These are phyloP conservation scores for Pilasporangium apinafurcum DNA, from an alignment of 352 stramenopile species.

Conservation along the genomic window DNA sequence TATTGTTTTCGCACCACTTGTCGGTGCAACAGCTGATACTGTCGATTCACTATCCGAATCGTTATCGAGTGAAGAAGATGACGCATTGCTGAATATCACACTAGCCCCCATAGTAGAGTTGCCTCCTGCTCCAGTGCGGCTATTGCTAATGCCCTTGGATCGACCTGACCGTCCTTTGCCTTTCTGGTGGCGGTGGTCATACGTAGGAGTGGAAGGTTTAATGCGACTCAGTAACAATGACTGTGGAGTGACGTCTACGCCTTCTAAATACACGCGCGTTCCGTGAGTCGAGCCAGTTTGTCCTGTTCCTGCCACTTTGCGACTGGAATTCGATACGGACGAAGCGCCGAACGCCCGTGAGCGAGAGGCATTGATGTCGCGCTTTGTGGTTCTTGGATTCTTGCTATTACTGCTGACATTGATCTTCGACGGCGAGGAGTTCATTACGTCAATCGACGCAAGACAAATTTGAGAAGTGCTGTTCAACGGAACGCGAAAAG, in stretches of 20 bases:
- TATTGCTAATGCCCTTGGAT: too few species aligned
- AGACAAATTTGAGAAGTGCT: too few species aligned
- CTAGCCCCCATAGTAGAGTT: conserved; percentile 36
- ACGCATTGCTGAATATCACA: conserved; percentile 43
- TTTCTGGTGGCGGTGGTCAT: conserved; percentile 10
- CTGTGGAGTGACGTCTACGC: conserved; percentile 67
- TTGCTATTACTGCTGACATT: conserved; percentile 20
- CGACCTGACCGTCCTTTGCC: conserved; percentile 18
- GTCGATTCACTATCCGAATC: conserved; percentile 39
- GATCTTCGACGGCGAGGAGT: conserved; percentile 37
- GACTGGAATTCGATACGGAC: conserved; percentile 61
- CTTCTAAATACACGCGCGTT: conserved; percentile 61
- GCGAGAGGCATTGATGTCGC: conserved; percentile 41
- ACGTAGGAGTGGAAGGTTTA: conserved; percentile 38
- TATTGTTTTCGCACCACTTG: background rate
- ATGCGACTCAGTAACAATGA: conserved; percentile 70
- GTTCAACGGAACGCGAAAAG: too few species aligned
- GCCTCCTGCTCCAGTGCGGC: conserved; percentile 6
- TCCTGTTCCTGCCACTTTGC: conserved; percentile 44
- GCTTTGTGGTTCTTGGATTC: conserved; percentile 25
- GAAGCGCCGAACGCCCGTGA: conserved; percentile 56
- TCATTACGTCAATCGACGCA: conserved; percentile 19
- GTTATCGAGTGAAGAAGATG: conserved; percentile 49
- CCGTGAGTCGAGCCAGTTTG: conserved; percentile 22
- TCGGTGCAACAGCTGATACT: too few species aligned